These are phyloP conservation scores for Blastosporella zonata DNA, from an alignment of 1,284 basidiomycete genomes.

Conservation along the genomic window DNA sequence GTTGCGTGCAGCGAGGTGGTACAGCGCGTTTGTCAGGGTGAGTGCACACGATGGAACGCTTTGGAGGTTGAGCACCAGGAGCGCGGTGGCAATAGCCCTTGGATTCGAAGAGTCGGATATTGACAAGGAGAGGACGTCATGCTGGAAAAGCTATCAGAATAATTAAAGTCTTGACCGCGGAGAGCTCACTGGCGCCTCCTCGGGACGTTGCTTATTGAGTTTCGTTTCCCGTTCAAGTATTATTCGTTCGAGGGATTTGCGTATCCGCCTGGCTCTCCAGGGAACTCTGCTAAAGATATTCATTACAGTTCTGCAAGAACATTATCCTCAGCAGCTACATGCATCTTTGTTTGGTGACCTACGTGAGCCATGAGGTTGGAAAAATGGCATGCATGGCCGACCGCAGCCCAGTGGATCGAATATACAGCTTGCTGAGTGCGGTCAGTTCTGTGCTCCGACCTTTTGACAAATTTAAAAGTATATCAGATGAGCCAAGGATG, in stretches of 20 bases:
- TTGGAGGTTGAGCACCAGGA: conserved; percentile 29
- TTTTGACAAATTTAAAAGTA: neutral
- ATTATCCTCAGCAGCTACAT: neutral
- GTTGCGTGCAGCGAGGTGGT: conserved; percentile 8
- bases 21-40: conserved; percentile 13
- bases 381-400: conserved; percentile 2
- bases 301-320: neutral
- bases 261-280: conserved; percentile 2
- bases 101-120: neutral
- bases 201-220: neutral
- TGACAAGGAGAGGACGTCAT: conserved; percentile 7
- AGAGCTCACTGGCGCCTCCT: conserved; percentile 5
- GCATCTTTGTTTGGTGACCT: neutral
- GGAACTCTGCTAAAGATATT: conserved; percentile 2
- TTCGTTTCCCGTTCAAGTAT: conserved; percentile 3
- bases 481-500: neutral
- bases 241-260: conserved; percentile 1
- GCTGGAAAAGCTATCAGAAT: neutral
- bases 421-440: conserved; percentile 1
- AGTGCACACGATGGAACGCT: conserved; percentile 28
- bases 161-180: neutral
- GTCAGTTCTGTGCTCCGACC: conserved; percentile 7
- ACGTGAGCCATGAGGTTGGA: conserved; percentile 2
- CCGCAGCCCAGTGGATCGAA: neutral
- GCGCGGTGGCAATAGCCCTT: conserved; percentile 18